Conservation (phyloP, 2,329 filamentous ascomycete genomes). For the Nigrospora sphaerica region DNA sequence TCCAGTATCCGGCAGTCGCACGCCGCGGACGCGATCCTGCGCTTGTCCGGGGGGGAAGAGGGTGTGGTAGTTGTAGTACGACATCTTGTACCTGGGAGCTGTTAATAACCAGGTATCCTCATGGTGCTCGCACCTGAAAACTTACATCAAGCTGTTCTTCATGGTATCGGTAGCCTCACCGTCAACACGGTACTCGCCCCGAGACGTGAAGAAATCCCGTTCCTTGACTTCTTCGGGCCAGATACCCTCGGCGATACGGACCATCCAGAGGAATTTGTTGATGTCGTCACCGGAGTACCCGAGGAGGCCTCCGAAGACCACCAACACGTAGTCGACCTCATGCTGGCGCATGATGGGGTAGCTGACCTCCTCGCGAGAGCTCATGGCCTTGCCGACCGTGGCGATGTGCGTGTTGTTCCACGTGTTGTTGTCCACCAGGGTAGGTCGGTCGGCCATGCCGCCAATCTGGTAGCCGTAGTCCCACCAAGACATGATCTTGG, state of each 20-base stretch:
- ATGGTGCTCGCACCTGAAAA: constrained; percentile 8
- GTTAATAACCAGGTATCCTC: constrained; percentile 9
- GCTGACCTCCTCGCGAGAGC: constrained; percentile 92
- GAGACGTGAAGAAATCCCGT: constrained; percentile 86
- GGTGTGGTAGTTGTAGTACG: constrained; percentile 92
- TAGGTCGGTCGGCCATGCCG: constrained; percentile 96
- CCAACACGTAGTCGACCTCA: constrained; percentile 96
- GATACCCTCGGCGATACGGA: constrained; percentile 96
- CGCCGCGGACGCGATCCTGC: constrained; percentile 79
- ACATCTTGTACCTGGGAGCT: constrained; percentile 92
- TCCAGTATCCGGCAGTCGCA: constrained; percentile 72
- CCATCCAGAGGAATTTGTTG: constrained; percentile 99
- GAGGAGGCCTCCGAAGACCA: constrained; percentile 91
- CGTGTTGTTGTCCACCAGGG: constrained; percentile 97
- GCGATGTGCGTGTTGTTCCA: constrained; percentile 99
- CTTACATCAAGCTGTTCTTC: constrained; percentile 99
- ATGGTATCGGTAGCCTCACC: constrained; percentile 90
- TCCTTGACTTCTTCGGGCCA: constrained; percentile 99
- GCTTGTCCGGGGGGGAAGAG: constrained; percentile 92
- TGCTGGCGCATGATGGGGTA: constrained; percentile 98
- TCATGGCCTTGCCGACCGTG: constrained; percentile 98
- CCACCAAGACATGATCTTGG: constrained; percentile 99
- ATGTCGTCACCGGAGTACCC: constrained; percentile 98
- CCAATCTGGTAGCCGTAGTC: constrained; percentile 99
- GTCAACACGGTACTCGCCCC: constrained; percentile 93